A percentile compares a stretch with the other conserved stretches of the same genome.
phyloP scores from a whole-genome alignment of 371 early-diverging fungal genomes.

The Rhizopus delemar region DNA sequence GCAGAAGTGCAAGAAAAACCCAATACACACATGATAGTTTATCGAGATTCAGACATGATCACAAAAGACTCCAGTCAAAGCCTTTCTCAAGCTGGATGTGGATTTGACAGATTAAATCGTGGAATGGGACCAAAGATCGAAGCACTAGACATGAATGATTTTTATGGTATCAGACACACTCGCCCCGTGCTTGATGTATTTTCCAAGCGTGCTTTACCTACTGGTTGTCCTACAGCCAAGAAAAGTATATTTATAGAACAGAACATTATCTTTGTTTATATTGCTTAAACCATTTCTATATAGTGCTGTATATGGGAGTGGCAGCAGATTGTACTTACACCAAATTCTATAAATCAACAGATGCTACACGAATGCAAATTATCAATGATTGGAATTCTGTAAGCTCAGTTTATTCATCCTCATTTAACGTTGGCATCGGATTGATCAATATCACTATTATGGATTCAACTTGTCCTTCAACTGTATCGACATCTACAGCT shows the following conservation, averaged over 20 bases:
- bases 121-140: background rate
- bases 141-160: constrained; percentile 6
- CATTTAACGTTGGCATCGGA: constrained; percentile 90
- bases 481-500: constrained; percentile 28
- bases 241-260: constrained; percentile 29
- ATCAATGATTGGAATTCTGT: constrained; percentile 78
- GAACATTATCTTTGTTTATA: too few relatives aligned
- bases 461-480: constrained; percentile 60
- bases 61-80: background rate
- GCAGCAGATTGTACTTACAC: constrained; percentile 85
- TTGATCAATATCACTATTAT: constrained; percentile 81
- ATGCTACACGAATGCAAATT: constrained; percentile 67
- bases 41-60: constrained; percentile 67
- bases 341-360: constrained; percentile 54
- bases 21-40: constrained; percentile 56
- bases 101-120: constrained; percentile 30
- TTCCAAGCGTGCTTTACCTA: constrained; percentile 36
- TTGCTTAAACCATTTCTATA: background rate
- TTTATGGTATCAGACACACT: background rate
- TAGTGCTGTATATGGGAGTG: constrained; percentile 30
- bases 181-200: constrained; percentile 18
- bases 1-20: constrained; percentile 28
- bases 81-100: constrained; percentile 22
- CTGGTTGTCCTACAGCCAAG: constrained; percentile 45
- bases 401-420: constrained; percentile 78